Percentiles rank a stretch among this genome's conserved stretches.
phyloP scores from a whole-genome alignment of 129 eudicot genomes.

The Cynara cardunculus region DNA sequence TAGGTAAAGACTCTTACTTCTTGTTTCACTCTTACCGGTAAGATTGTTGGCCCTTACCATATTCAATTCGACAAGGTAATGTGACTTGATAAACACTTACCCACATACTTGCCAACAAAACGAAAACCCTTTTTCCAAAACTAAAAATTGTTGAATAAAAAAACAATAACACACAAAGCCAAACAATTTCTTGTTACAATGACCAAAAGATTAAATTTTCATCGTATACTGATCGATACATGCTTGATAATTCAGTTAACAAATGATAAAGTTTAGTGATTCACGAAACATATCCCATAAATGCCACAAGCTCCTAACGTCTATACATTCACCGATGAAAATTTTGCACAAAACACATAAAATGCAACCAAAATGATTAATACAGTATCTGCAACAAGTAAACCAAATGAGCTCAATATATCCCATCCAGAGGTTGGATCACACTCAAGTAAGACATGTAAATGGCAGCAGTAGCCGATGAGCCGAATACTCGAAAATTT shows the following conservation, averaged over 20 bases:
- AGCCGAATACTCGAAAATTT: not conserved
- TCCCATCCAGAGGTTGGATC: not conserved
- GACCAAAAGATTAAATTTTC: not conserved
- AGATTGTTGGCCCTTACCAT: too few relatives aligned
- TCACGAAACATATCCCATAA: not conserved
- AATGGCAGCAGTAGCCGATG: not conserved
- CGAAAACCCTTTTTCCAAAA: not conserved
- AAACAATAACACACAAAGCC: not conserved
- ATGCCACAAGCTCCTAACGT: not conserved
- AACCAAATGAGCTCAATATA: not conserved
- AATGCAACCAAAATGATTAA: not conserved
- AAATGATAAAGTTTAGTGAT: not conserved
- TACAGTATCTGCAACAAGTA: not conserved
- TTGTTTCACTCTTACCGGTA: too few relatives aligned
- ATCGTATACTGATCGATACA: not conserved
- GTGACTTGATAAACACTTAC: too few relatives aligned
- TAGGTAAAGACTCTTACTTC: too few relatives aligned
- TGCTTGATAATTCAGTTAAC: not conserved
- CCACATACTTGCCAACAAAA: not conserved
- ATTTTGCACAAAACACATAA: not conserved
- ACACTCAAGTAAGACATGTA: conserved; percentile 7
- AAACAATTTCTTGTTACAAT: not conserved
- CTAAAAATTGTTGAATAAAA: not conserved
- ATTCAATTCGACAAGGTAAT: too few relatives aligned
- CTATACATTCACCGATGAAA: not conserved